phyloP scores from a whole-genome alignment of 2,329 filamentous ascomycete species.

The Fusarium pininemorale region DNA sequence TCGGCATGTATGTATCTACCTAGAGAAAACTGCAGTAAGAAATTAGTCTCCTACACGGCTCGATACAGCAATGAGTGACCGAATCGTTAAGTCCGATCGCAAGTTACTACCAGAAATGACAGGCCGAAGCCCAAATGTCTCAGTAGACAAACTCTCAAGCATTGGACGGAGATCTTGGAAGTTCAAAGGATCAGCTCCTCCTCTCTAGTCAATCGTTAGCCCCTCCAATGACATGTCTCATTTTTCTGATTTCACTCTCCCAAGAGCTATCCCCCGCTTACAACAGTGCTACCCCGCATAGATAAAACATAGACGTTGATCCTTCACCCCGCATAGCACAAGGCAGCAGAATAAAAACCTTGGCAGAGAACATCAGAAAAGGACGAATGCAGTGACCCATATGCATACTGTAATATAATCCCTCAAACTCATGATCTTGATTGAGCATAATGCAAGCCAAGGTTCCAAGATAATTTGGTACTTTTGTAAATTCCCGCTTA shows the following conservation, averaged over 20 bases:
- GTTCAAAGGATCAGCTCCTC: background rate
- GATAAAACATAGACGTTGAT: background rate
- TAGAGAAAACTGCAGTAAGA: background rate
- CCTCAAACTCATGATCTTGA: background rate
- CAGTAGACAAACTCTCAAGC: background rate
- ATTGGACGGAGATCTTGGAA: background rate
- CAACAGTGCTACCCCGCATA: background rate
- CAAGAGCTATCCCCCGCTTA: background rate
- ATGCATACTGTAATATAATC: background rate
- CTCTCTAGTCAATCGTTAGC: background rate
- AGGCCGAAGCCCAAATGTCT: background rate
- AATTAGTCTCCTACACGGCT: background rate
- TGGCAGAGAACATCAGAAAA: background rate
- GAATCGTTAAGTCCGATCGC: too few relatives aligned
- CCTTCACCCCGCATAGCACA: background rate
- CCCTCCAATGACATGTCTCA: background rate
- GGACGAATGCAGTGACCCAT: background rate
- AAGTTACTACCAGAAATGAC: background rate
- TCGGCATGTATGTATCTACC: background rate
- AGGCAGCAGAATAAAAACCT: constrained; percentile 12
- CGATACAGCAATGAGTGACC: background rate
- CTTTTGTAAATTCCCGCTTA: background rate
- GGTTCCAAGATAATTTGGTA: background rate
- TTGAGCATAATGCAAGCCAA: background rate
- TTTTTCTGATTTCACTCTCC: background rate